Evolutionary conservation across 2,329 filamentous ascomycete genomes (phyloP).

Genomic region (Penicillium oxalicum): DNA sequence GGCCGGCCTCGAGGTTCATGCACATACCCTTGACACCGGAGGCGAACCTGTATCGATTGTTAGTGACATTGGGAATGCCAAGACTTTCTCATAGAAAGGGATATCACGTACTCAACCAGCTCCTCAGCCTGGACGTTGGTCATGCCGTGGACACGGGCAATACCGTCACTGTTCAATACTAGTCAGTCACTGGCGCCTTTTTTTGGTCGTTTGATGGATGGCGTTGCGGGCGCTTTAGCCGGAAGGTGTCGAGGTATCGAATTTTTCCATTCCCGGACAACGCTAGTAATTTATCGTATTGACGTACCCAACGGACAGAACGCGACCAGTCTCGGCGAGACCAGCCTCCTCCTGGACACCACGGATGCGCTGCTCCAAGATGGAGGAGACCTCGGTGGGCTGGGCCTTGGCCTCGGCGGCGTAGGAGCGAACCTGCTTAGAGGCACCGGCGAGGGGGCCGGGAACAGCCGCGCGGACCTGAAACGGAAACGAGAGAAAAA

Average conservation of each 20-base stretch:
- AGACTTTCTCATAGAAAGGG: slow-evolving; percentile 9
- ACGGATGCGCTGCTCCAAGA: slow-evolving; percentile 98
- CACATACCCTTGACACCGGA: slow-evolving; percentile 99
- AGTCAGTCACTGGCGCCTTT: slow-evolving; percentile 16
- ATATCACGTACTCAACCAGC: slow-evolving; percentile 85
- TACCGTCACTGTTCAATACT: slow-evolving; percentile 78
- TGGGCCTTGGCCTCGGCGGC: slow-evolving; percentile 89
- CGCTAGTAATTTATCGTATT: slow-evolving; percentile 12
- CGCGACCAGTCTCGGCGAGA: slow-evolving; percentile 97
- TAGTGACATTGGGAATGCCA: slow-evolving; percentile 19
- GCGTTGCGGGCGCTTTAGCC: slow-evolving; percentile 19
- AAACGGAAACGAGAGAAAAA: slow-evolving; percentile 29
- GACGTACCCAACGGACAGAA: slow-evolving; percentile 96
- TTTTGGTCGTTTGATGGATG: slow-evolving; percentile 6
- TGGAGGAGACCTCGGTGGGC: slow-evolving; percentile 97
- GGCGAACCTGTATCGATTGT: slow-evolving; percentile 66
- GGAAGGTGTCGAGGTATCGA: slow-evolving; percentile 24
- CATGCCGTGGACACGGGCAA: slow-evolving; percentile 99
- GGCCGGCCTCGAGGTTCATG: slow-evolving; percentile 99
- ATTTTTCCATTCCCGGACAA: slow-evolving; percentile 23
- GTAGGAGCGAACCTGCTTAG: slow-evolving; percentile 76
- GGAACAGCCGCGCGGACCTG: slow-evolving; percentile 84
- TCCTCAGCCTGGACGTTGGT: slow-evolving; percentile 99
- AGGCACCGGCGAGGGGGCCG: slow-evolving; percentile 63
- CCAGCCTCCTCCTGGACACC: slow-evolving; percentile 95